Base-by-base conservation (phyloP, 441 rosid species). In the Euphorbia schlechtendalii region DNA sequence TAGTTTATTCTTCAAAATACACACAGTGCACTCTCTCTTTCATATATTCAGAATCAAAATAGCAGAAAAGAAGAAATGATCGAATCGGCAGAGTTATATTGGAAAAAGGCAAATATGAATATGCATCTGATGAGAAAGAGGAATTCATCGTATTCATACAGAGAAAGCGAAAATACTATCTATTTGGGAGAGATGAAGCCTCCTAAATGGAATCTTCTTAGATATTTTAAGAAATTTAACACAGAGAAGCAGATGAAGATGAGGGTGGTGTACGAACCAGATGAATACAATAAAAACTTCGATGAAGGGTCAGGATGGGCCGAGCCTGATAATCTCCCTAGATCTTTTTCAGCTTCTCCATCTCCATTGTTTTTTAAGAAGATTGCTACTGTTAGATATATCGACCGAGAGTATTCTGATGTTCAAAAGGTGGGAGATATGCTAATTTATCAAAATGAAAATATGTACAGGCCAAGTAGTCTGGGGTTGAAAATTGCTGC, bases 341-440 rank as follows among this genome's bases (percentile, higher is more conserved):
- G 81, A 15, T 84, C 86, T n/a, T 84, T 84, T 70, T 81, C 89
- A 0, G 79, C 85, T 2, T 71, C 83, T 4, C 66, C 77, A n/a
- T 52, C 49, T 43, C n/a, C 27, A 56, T 52, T 66, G 6, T 40
- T 70, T 41, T 61, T 41, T 18, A 56, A 59, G 52, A 66, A 59
- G 34, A 32, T 2, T 58, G 17, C 54, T 18, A 63, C 36, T 30
- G 64, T 59, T 46, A 59, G 70, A 54, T 65, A 36, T 59, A 62
- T 52, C 8, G n/a, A 28, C 4, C 45, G 38, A 46, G 34, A 32
- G 34, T 32, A 2, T 3, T 32, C 34, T 32, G 34, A 32, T 3
- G 34, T 32, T 32, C 34, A n/a, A n/a, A n/a, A n/a, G n/a, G n/a
- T n/a, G n/a, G n/a, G n/a, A n/a, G n/a, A n/a, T n/a, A n/a, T n/a